Evolutionary conservation across 1,284 basidiomycete species (phyloP).

Genomic region (Gomphus sp.): DNA sequence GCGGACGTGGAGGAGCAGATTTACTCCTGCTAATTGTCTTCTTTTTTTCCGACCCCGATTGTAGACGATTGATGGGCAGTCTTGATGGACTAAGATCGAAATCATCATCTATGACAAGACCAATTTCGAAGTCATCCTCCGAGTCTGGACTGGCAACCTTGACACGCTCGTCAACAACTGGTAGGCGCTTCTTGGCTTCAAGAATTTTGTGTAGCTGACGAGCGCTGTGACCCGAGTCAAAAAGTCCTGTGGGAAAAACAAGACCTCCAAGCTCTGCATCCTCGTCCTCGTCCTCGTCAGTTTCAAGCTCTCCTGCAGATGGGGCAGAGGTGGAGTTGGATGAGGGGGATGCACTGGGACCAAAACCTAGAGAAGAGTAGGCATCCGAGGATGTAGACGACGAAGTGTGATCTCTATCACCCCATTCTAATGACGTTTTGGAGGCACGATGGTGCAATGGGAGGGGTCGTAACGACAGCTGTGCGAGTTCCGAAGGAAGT

Average conservation of each 20-base stretch:
- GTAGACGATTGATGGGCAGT: constrained; percentile 42
- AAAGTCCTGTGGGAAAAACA: constrained; percentile 62
- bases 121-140: constrained; percentile 76
- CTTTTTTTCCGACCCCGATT: constrained; percentile 26
- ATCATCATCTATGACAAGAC: constrained; percentile 72
- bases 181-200: constrained; percentile 62
- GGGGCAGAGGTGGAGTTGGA: constrained; percentile 60
- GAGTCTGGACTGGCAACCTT: constrained; percentile 42
- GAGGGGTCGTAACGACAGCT: constrained; percentile 65
- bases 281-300: constrained; percentile 54
- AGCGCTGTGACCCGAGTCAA: constrained; percentile 57
- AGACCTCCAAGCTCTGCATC: constrained; percentile 71
- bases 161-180: constrained; percentile 34
- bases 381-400: constrained; percentile 72
- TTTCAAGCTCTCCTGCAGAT: constrained; percentile 60
- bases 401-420: constrained; percentile 68
- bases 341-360: constrained; percentile 42
- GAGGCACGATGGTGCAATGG: constrained; percentile 64
- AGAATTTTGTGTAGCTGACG: constrained; percentile 63
- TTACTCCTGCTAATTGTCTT: constrained; percentile 35
- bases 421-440: constrained; percentile 75
- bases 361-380: constrained; percentile 64
- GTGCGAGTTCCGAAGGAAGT: constrained; percentile 66
- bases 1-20: constrained; percentile 46
- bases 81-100: constrained; percentile 70